These are phyloP conservation scores for Zymoseptoria pseudotritici DNA, from an alignment of 2,329 filamentous ascomycete genomes.

Conservation along the genomic window DNA sequence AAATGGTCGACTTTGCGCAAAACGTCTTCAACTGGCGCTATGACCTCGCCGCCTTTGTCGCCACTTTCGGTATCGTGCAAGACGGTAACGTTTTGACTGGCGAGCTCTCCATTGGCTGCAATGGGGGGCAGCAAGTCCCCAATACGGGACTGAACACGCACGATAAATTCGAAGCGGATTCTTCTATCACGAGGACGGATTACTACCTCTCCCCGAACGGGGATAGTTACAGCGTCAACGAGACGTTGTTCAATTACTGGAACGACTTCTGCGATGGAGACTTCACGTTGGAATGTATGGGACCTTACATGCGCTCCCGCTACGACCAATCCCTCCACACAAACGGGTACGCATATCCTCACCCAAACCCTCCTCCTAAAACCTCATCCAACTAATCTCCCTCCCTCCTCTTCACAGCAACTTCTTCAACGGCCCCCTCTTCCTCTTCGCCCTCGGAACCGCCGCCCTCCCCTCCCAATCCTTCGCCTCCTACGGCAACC, in stretches of 20 bases:
- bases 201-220: conserved; percentile 25
- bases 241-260: conserved; percentile 25
- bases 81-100: conserved; percentile 33
- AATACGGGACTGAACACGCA: conserved; percentile 32
- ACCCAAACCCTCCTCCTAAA: not conserved
- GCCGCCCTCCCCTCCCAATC: not conserved
- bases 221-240: conserved; percentile 32
- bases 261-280: not conserved
- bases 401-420: not conserved
- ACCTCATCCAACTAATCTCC: not conserved
- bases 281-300: not conserved
- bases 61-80: conserved; percentile 29
- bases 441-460: not conserved
- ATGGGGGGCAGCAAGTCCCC: conserved; percentile 23
- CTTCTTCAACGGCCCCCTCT: not conserved
- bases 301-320: not conserved
- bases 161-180: conserved; percentile 33
- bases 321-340: not conserved
- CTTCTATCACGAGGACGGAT: conserved; percentile 32
- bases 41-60: conserved; percentile 32
- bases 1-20: conserved; percentile 36
- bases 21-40: conserved; percentile 37
- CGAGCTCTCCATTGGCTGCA: conserved; percentile 36
- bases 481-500: not conserved
- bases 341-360: not conserved